Evolutionary conservation across 2,329 filamentous ascomycete genomes (phyloP), one percentile per base, ranked within the genome.

Genomic region (Talaromyces funiculosus): DNA sequence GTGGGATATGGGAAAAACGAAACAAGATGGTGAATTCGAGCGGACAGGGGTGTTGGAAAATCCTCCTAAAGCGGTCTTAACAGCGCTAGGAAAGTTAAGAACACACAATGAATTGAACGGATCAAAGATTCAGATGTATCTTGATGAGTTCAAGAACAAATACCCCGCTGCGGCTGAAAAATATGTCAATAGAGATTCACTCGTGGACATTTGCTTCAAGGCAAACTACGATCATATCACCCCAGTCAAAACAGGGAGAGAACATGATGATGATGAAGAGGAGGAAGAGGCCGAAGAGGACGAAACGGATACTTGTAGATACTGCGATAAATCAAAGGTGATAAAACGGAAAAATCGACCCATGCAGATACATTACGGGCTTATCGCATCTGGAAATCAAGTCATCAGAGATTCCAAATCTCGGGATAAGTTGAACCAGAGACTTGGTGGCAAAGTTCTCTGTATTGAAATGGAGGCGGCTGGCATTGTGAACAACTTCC

Each of bases 291-390:
- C 16, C 14, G 35, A 40, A 18, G 37, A 18, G 18, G 37, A 18
- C 26, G 45, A 7, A 49, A 33, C 7, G 7, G 45, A 29, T 49
- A 1, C 14, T 49, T 49, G 45, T 49, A n/a, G 2, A 31, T 14
- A 24, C 22, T 49, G 45, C 37, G 37, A 40, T 8, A 40, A 40
- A 49, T 31, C 26, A 10, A 31, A 49, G 45, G 37, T 31, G 10
- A 9, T 37, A 45, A 59, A 20, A 4, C 29, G 16, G 45, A 53
- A 14, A 24, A 4, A 8, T 45, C 57, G 26, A 33, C 7, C 3
- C 37, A 40, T 40, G 37, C 37, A 18, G 5, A 37, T 70, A 37
- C 68, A 70, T 64, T 68, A 69, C 53, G 66, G 67, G 3, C 59
- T 63, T 3, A 65, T 67, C 35, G 64, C 57, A 22, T 67, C 66